Evolutionary conservation across 148 eudicot genomes (phyloP).

Genomic region (Diospyros lotus): DNA sequence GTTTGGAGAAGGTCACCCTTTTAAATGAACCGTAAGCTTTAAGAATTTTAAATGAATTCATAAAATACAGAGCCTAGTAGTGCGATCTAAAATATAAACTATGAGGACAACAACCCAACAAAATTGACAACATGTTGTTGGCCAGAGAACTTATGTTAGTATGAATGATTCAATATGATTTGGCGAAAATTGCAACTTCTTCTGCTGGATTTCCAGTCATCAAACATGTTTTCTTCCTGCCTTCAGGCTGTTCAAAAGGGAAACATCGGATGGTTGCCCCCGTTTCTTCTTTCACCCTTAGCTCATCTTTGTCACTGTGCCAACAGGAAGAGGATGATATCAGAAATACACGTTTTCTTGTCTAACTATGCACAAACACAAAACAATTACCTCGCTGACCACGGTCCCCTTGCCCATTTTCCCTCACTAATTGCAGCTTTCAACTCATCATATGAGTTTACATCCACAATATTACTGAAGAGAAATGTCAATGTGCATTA

Average conservation of each 20-base stretch:
- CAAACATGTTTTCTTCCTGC: constrained; percentile 50
- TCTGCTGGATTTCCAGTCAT: constrained; percentile 79
- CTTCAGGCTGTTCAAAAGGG: constrained; percentile 85
- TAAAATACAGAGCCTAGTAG: too few species aligned
- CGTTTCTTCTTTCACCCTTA: constrained; percentile 89
- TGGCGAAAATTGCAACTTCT: constrained; percentile 88
- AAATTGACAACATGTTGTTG: background rate
- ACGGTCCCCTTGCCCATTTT: constrained; percentile 98
- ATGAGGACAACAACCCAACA: background rate
- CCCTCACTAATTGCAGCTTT: constrained; percentile 73
- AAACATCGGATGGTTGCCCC: constrained; percentile 87
- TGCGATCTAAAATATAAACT: background rate
- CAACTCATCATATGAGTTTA: constrained; percentile 76
- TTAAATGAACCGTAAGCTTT: too few species aligned
- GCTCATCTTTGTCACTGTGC: constrained; percentile 64
- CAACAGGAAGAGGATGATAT: constrained; percentile 9
- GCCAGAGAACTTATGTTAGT: background rate
- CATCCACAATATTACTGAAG: constrained; percentile 83
- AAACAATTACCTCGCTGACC: constrained; percentile 67
- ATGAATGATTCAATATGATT: constrained; percentile 48
- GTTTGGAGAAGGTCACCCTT: too few species aligned
- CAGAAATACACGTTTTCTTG: background rate
- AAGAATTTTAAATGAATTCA: too few species aligned
- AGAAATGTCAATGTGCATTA: background rate
- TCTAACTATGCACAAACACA: too few species aligned